phyloP scores from a whole-genome alignment of 1,284 basidiomycete species.

The Ceratobasidium sp. region DNA sequence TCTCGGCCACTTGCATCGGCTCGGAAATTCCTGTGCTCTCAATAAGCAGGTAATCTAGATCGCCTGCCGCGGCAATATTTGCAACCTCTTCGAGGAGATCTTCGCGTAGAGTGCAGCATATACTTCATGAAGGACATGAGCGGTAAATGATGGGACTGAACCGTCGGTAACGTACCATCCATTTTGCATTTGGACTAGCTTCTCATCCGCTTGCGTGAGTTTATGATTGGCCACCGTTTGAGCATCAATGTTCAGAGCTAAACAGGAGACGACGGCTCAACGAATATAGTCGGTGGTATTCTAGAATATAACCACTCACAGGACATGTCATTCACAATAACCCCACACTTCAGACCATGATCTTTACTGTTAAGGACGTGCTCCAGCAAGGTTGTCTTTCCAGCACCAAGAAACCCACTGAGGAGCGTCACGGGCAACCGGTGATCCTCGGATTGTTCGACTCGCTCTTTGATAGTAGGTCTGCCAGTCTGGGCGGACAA shows the following conservation, averaged over 20 bases:
- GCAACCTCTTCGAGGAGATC: slow-evolving; percentile 57
- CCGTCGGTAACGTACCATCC: slow-evolving; percentile 50
- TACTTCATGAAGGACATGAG: slow-evolving; percentile 37
- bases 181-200: slow-evolving; percentile 55
- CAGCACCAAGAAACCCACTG: slow-evolving; percentile 54
- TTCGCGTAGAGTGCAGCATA: slow-evolving; percentile 56
- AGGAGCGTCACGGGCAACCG: slow-evolving; percentile 54
- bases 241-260: slow-evolving; percentile 52
- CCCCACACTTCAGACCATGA: slow-evolving; percentile 51
- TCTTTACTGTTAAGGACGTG: slow-evolving; percentile 53
- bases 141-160: background rate
- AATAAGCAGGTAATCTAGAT: slow-evolving; percentile 54
- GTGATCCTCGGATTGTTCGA: slow-evolving; percentile 30
- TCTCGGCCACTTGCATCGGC: slow-evolving; percentile 54
- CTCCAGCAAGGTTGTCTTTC: slow-evolving; percentile 56
- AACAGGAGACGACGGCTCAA: background rate
- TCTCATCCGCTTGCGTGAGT: slow-evolving; percentile 52
- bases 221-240: slow-evolving; percentile 51
- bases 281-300: background rate
- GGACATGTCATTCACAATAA: slow-evolving; percentile 57
- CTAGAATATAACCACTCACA: background rate
- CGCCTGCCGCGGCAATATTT: slow-evolving; percentile 48
- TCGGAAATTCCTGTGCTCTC: slow-evolving; percentile 55
- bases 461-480: background rate
- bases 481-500: background rate